Evolutionary conservation across 2,329 filamentous ascomycete species (phyloP).

Genomic region (Pseudomassariella vexata): DNA sequence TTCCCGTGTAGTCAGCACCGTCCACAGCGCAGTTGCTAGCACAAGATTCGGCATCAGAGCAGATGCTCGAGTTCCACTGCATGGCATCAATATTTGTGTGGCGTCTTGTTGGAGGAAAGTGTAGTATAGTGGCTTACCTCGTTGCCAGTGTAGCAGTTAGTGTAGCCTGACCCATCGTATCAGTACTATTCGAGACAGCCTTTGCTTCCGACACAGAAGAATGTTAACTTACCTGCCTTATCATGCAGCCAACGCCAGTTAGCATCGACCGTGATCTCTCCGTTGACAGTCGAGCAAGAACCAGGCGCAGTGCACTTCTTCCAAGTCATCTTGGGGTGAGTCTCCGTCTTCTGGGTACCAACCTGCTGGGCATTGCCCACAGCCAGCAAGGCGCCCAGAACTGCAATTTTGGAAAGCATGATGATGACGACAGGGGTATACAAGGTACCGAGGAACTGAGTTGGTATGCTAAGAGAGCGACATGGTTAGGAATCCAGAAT

Average conservation of each 20-base stretch:
- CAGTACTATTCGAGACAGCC: no score
- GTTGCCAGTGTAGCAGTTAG: conserved; percentile 43
- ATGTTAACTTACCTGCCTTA: no score
- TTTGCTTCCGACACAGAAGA: no score
- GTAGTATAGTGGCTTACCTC: no score
- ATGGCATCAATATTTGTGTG: no score
- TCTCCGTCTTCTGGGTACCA: conserved; percentile 31
- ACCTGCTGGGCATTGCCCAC: conserved; percentile 33
- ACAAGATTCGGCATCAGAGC: conserved; percentile 30
- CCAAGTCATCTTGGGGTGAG: conserved; percentile 40
- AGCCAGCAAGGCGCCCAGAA: conserved; percentile 27
- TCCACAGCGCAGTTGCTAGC: conserved; percentile 36
- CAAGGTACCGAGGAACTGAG: no score
- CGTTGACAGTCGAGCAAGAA: conserved; percentile 35
- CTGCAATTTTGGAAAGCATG: conserved; percentile 20
- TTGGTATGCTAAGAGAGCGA: no score
- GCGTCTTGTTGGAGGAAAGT: no score
- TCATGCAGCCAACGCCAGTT: conserved; percentile 47
- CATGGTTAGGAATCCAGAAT: no score
- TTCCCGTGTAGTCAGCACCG: conserved; percentile 35
- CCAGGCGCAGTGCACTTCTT: conserved; percentile 36
- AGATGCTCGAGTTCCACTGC: conserved; percentile 27
- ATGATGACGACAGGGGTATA: conserved; percentile 7
- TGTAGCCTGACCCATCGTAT: conserved; percentile 29
- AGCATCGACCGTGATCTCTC: conserved; percentile 40